Evolutionary conservation across 2,329 filamentous ascomycete species (phyloP).

Genomic region (Neonectria punicea): DNA sequence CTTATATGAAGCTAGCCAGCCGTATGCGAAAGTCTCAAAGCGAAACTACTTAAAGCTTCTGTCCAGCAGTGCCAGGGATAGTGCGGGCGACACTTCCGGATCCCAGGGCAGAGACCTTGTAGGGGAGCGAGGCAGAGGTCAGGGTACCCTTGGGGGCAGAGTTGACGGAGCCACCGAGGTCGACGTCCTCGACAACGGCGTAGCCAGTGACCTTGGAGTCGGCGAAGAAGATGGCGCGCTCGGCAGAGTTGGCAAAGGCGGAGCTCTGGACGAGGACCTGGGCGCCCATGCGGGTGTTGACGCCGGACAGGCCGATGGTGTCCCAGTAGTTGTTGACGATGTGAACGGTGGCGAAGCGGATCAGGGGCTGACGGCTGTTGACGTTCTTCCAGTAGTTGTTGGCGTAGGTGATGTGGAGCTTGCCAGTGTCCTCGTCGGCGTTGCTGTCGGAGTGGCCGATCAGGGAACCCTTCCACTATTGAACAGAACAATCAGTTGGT

Average conservation of each 20-base stretch:
- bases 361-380: constrained; percentile 69
- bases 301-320: constrained; percentile 53
- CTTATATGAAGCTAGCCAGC: no score
- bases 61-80: constrained; percentile 53
- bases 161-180: constrained; percentile 50
- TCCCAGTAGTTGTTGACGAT: constrained; percentile 64
- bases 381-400: constrained; percentile 74
- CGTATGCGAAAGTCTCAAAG: neutral
- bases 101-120: constrained; percentile 57
- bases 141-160: constrained; percentile 60
- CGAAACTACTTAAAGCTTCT: constrained; percentile 41
- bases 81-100: constrained; percentile 56
- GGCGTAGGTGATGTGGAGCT: constrained; percentile 71
- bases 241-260: constrained; percentile 55
- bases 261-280: constrained; percentile 68
- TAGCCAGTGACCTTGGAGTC: constrained; percentile 57
- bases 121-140: constrained; percentile 63
- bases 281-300: constrained; percentile 67
- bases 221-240: constrained; percentile 49
- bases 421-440: constrained; percentile 65
- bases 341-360: constrained; percentile 76
- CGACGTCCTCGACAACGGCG: constrained; percentile 54
- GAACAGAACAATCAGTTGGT: neutral
- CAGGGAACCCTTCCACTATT: constrained; percentile 65
- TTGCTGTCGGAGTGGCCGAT: constrained; percentile 70